Evolutionary conservation across 148 eudicot genomes (phyloP), one percentile per base, ranked within the genome.

Genomic region (Cornus controversa): DNA sequence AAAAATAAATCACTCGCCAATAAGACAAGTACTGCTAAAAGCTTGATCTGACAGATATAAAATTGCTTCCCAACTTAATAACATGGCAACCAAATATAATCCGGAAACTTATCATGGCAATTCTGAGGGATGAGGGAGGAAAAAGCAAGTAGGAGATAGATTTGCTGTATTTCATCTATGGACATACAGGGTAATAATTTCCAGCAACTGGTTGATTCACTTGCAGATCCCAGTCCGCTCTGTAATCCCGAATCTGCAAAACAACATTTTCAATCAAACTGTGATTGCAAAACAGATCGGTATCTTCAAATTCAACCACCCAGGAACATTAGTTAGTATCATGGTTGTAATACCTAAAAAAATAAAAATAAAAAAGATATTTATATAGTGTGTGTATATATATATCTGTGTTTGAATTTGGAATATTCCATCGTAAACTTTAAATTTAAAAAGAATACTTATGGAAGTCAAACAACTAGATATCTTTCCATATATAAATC

Each of bases 101-200:
- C 31, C 29, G 22, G 65, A 71, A 45, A 42, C 34, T 28, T 15
- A 42, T 14, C 25, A 72, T 28, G 40, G 8, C 26, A 5, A 58
- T n/a, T 60, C 42, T 23, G 28, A 70, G 45, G 45, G 10, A 64
- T 68, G 31, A 20, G 34, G 22, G 22, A 1, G 60, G 18, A 54
- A 54, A 54, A 54, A 54, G 60, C 18, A 20, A 54, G 60, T 54
- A 54, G 60, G 22, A 54, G 22, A 54, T 14, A 54, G 60, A 20
- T 54, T 54, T 14, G 60, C 1, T 22, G 60, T 54, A 20, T 4
- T 20, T 54, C 20, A 20, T 54, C 20, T 40, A 54, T 4, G 2
- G 71, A 77, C 89, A 53, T 90, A 91, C 96, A 27, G 96, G 96
- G 81, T 91, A 91, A 84, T 91, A 91, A 76, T 91, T 91, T 82